These are phyloP conservation scores for Bruguiera sexangula DNA, from an alignment of 345 rosid genomes.

Conservation along the genomic window DNA sequence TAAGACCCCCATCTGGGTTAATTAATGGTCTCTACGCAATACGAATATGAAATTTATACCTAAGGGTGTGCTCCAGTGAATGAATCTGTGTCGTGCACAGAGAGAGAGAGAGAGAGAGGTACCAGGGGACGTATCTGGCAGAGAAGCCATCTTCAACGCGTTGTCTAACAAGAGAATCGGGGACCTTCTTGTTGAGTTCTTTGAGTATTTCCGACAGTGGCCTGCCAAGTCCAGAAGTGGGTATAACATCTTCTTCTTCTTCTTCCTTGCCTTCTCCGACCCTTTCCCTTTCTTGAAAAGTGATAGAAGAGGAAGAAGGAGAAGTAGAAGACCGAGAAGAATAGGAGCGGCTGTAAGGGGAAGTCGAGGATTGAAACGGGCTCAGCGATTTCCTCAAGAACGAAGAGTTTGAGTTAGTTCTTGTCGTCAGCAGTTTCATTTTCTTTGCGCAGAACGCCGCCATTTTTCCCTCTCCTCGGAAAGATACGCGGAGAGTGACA, in stretches of 20 bases:
- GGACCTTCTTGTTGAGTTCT: conserved; percentile 76
- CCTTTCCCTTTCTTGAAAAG: conserved; percentile 11
- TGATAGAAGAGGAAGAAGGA: not conserved
- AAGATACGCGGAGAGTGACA: too few relatives aligned
- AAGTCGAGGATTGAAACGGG: not conserved
- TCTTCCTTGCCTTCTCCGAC: conserved; percentile 17
- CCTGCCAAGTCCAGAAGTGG: conserved; percentile 64
- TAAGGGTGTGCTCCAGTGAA: too few relatives aligned
- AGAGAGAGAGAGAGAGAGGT: conserved; percentile 13
- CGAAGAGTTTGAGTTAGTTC: not conserved
- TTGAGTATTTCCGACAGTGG: conserved; percentile 67
- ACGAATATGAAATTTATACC: too few relatives aligned
- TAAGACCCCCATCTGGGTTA: not conserved
- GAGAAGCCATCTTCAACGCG: conserved; percentile 60
- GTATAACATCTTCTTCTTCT: conserved; percentile 33
- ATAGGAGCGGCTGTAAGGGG: not conserved
- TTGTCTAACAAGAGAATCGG: conserved; percentile 50
- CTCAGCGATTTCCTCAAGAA: not conserved
- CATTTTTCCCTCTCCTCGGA: not conserved
- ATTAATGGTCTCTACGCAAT: too few relatives aligned
- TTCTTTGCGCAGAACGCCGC: not conserved
- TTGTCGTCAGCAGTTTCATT: not conserved
- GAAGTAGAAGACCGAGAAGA: conserved; percentile 10
- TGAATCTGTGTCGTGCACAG: not conserved
- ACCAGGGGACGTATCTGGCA: conserved; percentile 81